Evolutionary conservation across 2,329 filamentous ascomycete genomes (phyloP).

Genomic region (Pezicula radicicola): DNA sequence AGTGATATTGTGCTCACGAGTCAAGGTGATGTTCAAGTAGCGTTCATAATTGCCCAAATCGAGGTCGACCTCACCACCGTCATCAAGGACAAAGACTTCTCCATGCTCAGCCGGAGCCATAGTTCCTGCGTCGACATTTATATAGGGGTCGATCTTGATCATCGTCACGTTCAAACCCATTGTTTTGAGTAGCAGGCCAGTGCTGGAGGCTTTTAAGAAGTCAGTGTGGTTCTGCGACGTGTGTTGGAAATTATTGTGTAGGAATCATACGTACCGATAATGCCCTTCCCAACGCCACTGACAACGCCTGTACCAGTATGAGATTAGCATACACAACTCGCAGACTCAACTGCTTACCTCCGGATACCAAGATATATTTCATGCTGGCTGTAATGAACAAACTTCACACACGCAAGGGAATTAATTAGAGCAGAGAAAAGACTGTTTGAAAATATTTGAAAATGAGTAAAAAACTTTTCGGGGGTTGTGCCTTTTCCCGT

Average conservation of each 20-base stretch:
- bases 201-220: constrained; percentile 57
- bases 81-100: constrained; percentile 84
- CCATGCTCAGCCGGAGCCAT: constrained; percentile 60
- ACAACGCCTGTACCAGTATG: constrained; percentile 39
- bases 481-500: too few species aligned
- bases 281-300: constrained; percentile 59
- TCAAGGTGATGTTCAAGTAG: constrained; percentile 76
- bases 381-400: constrained; percentile 44
- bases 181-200: constrained; percentile 77
- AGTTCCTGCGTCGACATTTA: constrained; percentile 59
- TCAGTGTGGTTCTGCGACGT: background rate
- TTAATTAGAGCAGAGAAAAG: background rate
- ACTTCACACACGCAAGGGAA: background rate
- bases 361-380: constrained; percentile 80
- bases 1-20: constrained; percentile 90
- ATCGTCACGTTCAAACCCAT: constrained; percentile 41
- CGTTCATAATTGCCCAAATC: constrained; percentile 76
- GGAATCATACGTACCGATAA: constrained; percentile 55
- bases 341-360: constrained; percentile 46
- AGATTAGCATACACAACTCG: constrained; percentile 11
- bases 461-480: too few species aligned
- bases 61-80: constrained; percentile 75
- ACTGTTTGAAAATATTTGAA: too few species aligned
- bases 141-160: constrained; percentile 1
- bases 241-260: background rate